Evolutionary conservation across 805 yeast species (phyloP).

Genomic region (Blastobotrys mokoenaii): DNA sequence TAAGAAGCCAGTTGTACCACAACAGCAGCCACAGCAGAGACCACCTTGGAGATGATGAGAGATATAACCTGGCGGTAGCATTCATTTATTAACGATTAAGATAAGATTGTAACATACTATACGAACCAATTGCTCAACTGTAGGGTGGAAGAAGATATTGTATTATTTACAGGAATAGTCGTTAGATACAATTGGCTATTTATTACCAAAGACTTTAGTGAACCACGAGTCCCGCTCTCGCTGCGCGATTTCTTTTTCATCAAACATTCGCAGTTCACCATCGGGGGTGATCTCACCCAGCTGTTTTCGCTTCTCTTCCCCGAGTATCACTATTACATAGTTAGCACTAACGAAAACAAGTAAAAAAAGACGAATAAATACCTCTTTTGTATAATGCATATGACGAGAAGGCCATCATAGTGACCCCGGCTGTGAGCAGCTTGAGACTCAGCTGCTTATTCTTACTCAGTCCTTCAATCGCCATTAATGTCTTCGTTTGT

Average conservation of each 20-base stretch:
- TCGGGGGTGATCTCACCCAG: constrained; percentile 39
- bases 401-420: constrained; percentile 5
- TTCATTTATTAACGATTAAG: too few species aligned
- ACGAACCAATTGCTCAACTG: too few species aligned
- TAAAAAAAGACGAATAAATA: too few species aligned
- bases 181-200: too few species aligned
- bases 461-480: neutral
- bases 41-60: too few species aligned
- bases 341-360: too few species aligned
- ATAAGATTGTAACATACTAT: too few species aligned
- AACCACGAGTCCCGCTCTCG: constrained; percentile 33
- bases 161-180: too few species aligned
- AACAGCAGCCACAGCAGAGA: too few species aligned
- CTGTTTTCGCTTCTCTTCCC: constrained; percentile 38
- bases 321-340: constrained; percentile 33
- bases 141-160: too few species aligned
- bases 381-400: constrained; percentile 5
- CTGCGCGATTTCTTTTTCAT: constrained; percentile 34
- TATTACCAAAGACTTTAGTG: constrained; percentile 35
- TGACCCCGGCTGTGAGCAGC: constrained; percentile 4
- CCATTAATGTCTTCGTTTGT: neutral
- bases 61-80: too few species aligned
- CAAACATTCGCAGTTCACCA: constrained; percentile 37
- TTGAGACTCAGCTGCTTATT: constrained; percentile 1
- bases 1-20: too few species aligned